phyloP scores from a whole-genome alignment of 1,284 basidiomycete genomes.

The Somion occarium region DNA sequence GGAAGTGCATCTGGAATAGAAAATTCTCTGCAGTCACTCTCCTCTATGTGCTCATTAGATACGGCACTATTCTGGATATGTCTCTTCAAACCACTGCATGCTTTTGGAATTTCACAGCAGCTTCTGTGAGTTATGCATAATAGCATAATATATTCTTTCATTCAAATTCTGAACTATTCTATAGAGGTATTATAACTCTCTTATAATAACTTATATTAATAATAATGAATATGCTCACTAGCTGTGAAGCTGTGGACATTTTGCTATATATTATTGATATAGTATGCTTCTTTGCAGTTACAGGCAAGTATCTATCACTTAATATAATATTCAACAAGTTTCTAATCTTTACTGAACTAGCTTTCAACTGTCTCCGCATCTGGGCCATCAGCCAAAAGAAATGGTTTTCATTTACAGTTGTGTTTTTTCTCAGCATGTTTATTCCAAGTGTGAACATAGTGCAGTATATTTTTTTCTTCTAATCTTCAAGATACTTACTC shows the following conservation, averaged over 20 bases:
- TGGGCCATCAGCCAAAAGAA: neutral
- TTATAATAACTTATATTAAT: neutral
- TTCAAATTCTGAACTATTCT: neutral
- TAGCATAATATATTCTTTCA: neutral
- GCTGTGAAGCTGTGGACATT: neutral
- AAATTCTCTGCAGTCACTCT: constrained; percentile 1
- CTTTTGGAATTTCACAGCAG: neutral
- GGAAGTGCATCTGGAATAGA: constrained; percentile 1
- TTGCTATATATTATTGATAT: neutral
- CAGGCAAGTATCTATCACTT: neutral
- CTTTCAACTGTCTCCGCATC: neutral
- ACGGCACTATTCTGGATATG: neutral
- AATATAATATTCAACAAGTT: neutral
- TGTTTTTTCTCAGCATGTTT: constrained; percentile 2
- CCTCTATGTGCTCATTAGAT: neutral
- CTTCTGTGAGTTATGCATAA: neutral
- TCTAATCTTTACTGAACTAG: neutral
- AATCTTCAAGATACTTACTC: neutral
- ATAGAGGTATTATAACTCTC: neutral
- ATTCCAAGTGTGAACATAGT: neutral
- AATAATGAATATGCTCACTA: neutral
- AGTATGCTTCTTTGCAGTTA: neutral
- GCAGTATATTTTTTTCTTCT: neutral
- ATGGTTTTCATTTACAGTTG: neutral
- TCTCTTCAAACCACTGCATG: neutral